phyloP scores from a whole-genome alignment of 1,284 basidiomycete species.

The Rhodotorula mucilaginosa region DNA sequence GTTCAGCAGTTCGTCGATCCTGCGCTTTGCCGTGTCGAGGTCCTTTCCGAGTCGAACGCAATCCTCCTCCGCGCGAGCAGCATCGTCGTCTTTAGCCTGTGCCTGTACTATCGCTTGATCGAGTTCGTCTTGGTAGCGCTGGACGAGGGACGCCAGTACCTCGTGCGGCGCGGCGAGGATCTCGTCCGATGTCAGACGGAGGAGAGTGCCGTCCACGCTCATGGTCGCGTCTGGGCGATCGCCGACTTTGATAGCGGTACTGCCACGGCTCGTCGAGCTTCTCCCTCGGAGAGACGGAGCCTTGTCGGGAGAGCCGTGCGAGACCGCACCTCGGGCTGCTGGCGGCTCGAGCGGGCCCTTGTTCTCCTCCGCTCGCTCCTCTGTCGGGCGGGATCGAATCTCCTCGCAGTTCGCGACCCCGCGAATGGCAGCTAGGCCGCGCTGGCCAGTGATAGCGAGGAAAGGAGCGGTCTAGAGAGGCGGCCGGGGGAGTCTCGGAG shows the following conservation, averaged over 20 bases:
- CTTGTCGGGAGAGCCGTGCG: no score
- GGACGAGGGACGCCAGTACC: slow-evolving; percentile 15
- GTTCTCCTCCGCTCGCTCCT: no score
- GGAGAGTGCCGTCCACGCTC: neutral
- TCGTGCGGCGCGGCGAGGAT: slow-evolving; percentile 3
- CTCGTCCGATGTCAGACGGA: slow-evolving; percentile 6
- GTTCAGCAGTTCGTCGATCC: slow-evolving; percentile 21
- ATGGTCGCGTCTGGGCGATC: neutral
- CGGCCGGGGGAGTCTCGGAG: no score
- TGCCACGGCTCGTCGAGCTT: no score
- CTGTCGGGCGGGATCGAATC: no score
- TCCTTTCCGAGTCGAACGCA: neutral
- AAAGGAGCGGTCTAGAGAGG: no score
- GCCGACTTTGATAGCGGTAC: neutral
- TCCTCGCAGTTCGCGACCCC: no score
- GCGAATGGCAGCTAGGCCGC: no score
- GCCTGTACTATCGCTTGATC: neutral
- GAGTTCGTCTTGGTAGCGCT: slow-evolving; percentile 3
- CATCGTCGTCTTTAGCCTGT: neutral
- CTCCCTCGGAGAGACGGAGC: no score
- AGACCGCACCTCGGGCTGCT: no score
- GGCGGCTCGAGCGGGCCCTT: no score
- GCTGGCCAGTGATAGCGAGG: no score
- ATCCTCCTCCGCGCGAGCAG: neutral
- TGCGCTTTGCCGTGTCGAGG: neutral